These are phyloP conservation scores for Populus hybrid DNA, from an alignment of 441 rosid species.

Conservation along the genomic window DNA sequence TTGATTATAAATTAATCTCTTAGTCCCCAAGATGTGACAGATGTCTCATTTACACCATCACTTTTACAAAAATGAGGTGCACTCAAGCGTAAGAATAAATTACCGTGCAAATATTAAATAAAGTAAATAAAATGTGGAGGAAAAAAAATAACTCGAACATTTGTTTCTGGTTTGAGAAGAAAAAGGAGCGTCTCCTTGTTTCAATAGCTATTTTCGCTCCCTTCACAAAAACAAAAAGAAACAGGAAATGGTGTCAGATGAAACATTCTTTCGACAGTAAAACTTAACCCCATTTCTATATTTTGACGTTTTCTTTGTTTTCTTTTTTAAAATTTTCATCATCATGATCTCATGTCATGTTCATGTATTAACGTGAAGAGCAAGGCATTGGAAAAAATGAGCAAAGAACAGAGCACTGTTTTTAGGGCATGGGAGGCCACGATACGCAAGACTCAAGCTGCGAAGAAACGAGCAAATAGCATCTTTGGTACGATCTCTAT, in stretches of 20 bases:
- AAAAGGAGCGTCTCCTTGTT: constrained; percentile 13
- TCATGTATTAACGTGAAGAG: neutral
- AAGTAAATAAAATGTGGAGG: neutral
- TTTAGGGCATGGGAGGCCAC: constrained; percentile 52
- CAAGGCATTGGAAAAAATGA: constrained; percentile 33
- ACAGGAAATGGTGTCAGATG: neutral
- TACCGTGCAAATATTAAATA: neutral
- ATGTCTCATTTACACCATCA: constrained; percentile 1
- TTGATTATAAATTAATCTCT: neutral
- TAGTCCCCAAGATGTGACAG: neutral
- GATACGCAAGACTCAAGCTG: constrained; percentile 44
- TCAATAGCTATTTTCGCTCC: constrained; percentile 28
- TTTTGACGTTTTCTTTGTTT: neutral
- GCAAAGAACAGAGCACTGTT: constrained; percentile 47
- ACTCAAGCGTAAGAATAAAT: neutral
- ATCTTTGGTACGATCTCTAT: constrained; percentile 42
- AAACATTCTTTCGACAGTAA: neutral
- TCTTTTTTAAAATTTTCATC: no score
- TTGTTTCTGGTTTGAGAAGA: constrained; percentile 18
- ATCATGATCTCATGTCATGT: neutral
- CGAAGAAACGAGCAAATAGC: constrained; percentile 41
- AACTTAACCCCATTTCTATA: neutral
- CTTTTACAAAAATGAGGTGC: neutral
- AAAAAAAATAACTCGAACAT: neutral
- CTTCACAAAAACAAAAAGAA: neutral